Evolutionary conservation across 2,329 filamentous ascomycete genomes (phyloP).

Genomic region (Colletotrichum tropicicola): DNA sequence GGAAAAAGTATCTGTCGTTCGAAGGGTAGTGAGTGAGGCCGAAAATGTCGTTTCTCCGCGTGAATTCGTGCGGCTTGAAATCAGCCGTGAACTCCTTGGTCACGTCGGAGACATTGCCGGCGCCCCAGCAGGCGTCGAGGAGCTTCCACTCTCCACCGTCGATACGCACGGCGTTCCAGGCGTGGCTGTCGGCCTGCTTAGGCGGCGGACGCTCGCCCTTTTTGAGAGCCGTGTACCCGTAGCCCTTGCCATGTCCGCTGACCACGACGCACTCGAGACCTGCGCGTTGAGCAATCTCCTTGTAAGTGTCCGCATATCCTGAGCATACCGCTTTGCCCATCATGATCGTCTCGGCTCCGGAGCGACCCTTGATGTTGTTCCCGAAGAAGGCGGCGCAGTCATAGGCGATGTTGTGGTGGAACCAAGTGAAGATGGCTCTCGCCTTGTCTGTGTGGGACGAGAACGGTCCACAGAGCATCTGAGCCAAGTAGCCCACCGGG

Average conservation of each 20-base stretch:
- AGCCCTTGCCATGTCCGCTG: slow-evolving; percentile 86
- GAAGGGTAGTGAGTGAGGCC: slow-evolving; percentile 81
- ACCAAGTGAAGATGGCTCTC: slow-evolving; percentile 91
- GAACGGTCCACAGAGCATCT: slow-evolving; percentile 81
- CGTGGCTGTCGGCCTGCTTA: slow-evolving; percentile 72
- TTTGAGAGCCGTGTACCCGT: slow-evolving; percentile 70
- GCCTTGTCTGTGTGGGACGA: slow-evolving; percentile 89
- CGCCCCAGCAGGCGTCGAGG: slow-evolving; percentile 92
- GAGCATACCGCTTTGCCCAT: slow-evolving; percentile 88
- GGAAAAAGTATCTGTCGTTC: slow-evolving; percentile 75
- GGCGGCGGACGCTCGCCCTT: slow-evolving; percentile 74
- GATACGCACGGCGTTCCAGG: slow-evolving; percentile 93
- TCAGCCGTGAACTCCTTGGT: slow-evolving; percentile 69
- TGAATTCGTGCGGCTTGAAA: slow-evolving; percentile 73
- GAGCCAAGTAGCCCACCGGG: slow-evolving; percentile 78
- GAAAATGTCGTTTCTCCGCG: slow-evolving; percentile 78
- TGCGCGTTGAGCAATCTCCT: slow-evolving; percentile 78
- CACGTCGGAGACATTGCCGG: slow-evolving; percentile 69
- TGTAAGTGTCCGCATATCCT: slow-evolving; percentile 87
- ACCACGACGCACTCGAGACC: slow-evolving; percentile 83
- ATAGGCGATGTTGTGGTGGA: slow-evolving; percentile 92
- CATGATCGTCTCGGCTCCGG: slow-evolving; percentile 77
- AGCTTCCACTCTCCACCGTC: slow-evolving; percentile 92
- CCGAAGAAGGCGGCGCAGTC: slow-evolving; percentile 83
- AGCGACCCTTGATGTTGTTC: slow-evolving; percentile 71